Evolutionary conservation across 345 rosid species (phyloP), one percentile per base, ranked within the genome.

Genomic region (Abelmoschus esculentus): DNA sequence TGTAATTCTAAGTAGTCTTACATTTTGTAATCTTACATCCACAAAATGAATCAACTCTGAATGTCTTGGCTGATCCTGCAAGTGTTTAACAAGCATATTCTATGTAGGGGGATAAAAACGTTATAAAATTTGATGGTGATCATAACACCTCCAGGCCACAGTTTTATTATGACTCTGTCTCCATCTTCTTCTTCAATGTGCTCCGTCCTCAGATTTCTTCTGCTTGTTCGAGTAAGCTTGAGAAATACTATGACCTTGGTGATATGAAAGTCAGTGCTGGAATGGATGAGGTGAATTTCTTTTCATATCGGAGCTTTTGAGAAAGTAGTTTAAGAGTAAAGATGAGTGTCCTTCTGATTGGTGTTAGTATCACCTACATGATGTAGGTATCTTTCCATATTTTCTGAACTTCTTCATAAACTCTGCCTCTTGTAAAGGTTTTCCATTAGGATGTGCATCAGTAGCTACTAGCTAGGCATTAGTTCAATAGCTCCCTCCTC

Each of bases 91-190:
- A 6, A 3, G 42, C 26, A 61, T 68, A n/a, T 58, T 66, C 26
- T 76, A 31, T 57, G 68, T 87, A 95, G 99, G 99, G 99, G 46
- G 97, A 91, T 81, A 95, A 91, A 80, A 95, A 95, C 74, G 77
- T 95, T 74, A 89, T 95, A 75, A 90, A 86, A 80, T 95, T 95
- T 76, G 93, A 95, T 73, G 99, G 97, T 61, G 97, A 95, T 72
- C 97, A 91, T 80, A 95, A 95, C 78, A 83, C 97, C 40, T 88
- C 99, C 19, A 80, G 99, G 74, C 97, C 99, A 18, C 97, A 90
- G 55, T 90, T 83, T 75, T 95, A 81, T 75, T 91, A 90, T 67
- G 96, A 95, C 79, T 95, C 99, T 0, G 97, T 95, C 70, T 88
- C 97, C 76, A 80, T 88, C 74, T 95, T 95, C 90, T 91, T 95